Evolutionary conservation across 768 basidiomycete genomes (phyloP).

Genomic region (Lactifluus volemus): DNA sequence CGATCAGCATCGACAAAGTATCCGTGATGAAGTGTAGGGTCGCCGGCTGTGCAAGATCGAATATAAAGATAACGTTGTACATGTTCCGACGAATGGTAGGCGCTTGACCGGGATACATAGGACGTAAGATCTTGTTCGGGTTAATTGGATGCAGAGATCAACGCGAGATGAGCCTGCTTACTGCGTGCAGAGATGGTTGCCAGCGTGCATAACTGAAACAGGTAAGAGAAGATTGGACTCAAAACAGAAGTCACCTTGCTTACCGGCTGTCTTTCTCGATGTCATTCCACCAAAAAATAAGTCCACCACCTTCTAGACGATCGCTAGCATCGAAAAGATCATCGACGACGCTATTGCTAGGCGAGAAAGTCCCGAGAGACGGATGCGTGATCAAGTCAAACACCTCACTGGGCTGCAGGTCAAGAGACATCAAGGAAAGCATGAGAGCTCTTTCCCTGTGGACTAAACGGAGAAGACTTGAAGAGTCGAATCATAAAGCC

Average conservation of each 20-base stretch:
- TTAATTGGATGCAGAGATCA: constrained; percentile 11
- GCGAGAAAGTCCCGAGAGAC: constrained; percentile 42
- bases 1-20: constrained; percentile 60
- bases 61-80: constrained; percentile 71
- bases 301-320: constrained; percentile 61
- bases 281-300: constrained; percentile 87
- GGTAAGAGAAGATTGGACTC: background rate
- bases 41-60: constrained; percentile 65
- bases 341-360: constrained; percentile 43
- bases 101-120: constrained; percentile 72
- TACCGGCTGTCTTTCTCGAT: constrained; percentile 74
- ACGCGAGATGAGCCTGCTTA: constrained; percentile 20
- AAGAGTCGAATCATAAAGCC: background rate
- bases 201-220: constrained; percentile 41
- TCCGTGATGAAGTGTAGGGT: constrained; percentile 56
- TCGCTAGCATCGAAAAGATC: constrained; percentile 92
- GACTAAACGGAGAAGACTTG: constrained; percentile 57
- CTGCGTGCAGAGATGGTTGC: constrained; percentile 41
- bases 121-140: constrained; percentile 55
- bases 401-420: constrained; percentile 55
- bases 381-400: constrained; percentile 67
- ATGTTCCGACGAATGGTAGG: constrained; percentile 68
- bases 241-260: constrained; percentile 18
- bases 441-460: constrained; percentile 64
- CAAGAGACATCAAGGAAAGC: constrained; percentile 47